Base-by-base conservation (phyloP, 306 rosid species). In the Citrullus amarus region DNA sequence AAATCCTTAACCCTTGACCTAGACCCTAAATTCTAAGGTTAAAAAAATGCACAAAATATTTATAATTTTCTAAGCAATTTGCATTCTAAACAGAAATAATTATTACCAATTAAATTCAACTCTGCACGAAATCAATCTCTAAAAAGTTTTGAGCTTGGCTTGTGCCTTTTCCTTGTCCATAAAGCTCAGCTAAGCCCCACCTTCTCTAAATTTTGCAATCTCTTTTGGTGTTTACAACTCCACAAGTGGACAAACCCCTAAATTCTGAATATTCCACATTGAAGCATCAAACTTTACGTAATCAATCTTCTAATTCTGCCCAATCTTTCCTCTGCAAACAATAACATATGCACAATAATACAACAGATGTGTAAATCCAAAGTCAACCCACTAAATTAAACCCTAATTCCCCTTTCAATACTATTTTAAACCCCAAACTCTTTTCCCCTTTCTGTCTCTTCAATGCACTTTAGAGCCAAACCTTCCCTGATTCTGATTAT, bases 391-490 rank as follows among this genome's bases (percentile, higher is more conserved):
- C 12, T 30, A 74, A 70, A 74, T 22, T 17, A 74, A 51, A 53
- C 46, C 59, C 43, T 28, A 72, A 72, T 25, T 13, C 11, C 61
- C 0, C 8, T 28, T 25, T 48, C 57, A 41, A 18, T 15, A 30
- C 39, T 32, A 50, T 48, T 25, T 48, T 72, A 22, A 14, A 50
- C 6, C 11, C 38, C 25, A 59, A 77, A 41, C 8, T 41, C 1
- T 20, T 39, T 30, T 41, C 63, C 28, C 25, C 38, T 6, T 25
- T 59, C 20, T 43, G 80, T 53, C 89, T 83, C 46, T 86, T 86
- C 79, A 32, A 6, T 13, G 7, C 65, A 8, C 38, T 77, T 48
- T 79, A 83, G 82, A 73, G 89, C 72, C 89, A 74, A 51, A 73
- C 4, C 4, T 48, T 28, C 5, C 43, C 10, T 73, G 10, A 28